Evolutionary conservation across 164 flowering plant species (phyloP).

Genomic region (Tinospora cordifolia): DNA sequence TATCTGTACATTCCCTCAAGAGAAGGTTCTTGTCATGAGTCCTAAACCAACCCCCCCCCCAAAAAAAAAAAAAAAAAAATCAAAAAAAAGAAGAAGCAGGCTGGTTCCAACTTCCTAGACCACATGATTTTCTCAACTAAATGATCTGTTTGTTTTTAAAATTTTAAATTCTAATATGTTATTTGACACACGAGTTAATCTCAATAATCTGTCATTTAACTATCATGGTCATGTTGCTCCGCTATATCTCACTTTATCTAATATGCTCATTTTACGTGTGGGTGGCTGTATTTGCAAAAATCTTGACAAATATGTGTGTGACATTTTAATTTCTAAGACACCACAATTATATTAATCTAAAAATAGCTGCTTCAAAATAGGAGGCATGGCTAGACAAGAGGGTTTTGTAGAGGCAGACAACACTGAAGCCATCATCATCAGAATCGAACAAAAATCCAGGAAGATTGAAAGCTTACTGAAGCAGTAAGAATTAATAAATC

Average conservation of each 20-base stretch:
- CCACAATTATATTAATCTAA: neutral
- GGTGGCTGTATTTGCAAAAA: neutral
- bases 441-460: slow-evolving; percentile 86
- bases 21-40: neutral
- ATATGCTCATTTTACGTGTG: neutral
- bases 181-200: neutral
- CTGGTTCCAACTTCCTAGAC: too few relatives aligned
- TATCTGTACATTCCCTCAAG: neutral
- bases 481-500: slow-evolving; percentile 35
- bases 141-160: too few relatives aligned
- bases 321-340: neutral
- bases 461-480: slow-evolving; percentile 92
- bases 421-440: slow-evolving; percentile 72
- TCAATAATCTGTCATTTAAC: neutral
- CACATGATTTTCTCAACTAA: neutral
- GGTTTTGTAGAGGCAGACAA: slow-evolving; percentile 63
- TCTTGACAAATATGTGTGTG: neutral
- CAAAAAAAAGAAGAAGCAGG: too few relatives aligned
- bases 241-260: neutral
- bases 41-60: neutral
- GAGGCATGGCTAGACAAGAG: slow-evolving; percentile 31
- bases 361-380: neutral
- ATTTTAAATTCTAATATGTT: neutral
- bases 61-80: too few relatives aligned
- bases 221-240: neutral